Conservation (phyloP, 495 filamentous ascomycete species). For the Margaritispora aquatica region DNA sequence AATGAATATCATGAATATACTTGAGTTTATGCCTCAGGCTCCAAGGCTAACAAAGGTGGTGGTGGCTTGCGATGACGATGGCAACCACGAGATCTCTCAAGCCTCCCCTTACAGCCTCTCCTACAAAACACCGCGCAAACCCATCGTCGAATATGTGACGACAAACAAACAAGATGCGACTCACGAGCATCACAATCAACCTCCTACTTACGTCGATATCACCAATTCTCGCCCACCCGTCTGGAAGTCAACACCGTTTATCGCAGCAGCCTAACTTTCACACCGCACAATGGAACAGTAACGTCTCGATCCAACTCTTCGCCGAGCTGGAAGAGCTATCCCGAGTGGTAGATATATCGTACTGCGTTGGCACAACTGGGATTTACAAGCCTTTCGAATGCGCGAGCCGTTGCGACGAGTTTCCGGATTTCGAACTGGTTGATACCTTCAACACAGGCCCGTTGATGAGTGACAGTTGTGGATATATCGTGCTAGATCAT, state of each 20-base stretch:
- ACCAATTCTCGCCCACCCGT: background rate
- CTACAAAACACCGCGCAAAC: background rate
- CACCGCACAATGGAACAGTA: constrained; percentile 11
- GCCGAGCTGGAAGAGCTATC: constrained; percentile 77
- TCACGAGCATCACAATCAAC: constrained; percentile 10
- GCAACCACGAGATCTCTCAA: background rate
- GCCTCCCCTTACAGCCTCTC: background rate
- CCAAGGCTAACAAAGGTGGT: no score
- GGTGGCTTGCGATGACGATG: background rate
- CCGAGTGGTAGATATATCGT: constrained; percentile 87
- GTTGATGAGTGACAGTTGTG: constrained; percentile 84
- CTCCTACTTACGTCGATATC: background rate
- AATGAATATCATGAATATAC: background rate
- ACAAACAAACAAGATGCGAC: constrained; percentile 13
- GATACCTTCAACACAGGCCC: constrained; percentile 87
- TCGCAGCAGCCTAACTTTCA: background rate
- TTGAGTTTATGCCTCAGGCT: background rate
- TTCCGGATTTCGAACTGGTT: constrained; percentile 69
- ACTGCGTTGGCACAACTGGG: constrained; percentile 83
- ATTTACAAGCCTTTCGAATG: constrained; percentile 78
- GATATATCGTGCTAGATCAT: constrained; percentile 86
- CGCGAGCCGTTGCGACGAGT: constrained; percentile 74
- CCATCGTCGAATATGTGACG: constrained; percentile 15
- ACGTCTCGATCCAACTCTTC: constrained; percentile 63
- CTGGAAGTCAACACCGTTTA: background rate